Base-by-base conservation (phyloP, 331 rosid species). In the Acacia pycnantha region DNA sequence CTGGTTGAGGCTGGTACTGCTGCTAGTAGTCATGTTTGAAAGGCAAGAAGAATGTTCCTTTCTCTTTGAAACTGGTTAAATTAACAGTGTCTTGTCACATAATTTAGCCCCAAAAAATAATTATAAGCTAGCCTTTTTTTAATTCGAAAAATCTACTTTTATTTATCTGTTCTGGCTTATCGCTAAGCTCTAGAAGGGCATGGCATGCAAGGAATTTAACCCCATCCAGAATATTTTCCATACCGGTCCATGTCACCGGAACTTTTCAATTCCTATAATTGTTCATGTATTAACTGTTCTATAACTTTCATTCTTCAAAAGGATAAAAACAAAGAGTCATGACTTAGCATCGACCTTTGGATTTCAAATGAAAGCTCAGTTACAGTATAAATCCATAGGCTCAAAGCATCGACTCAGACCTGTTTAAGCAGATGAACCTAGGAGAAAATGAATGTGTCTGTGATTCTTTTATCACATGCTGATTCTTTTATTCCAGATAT, bases 1-100 rank as follows among this genome's bases (percentile, higher is more conserved):
- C 40, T 81, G 56, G 48, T 59, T 29, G 82, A 78, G 58, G 93
- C 91, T 29, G 87, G 87, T 31, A 92, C 88, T 76, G 93, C 88
- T 76, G 93, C 88, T 77, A 80, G 77, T 5, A 93, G 95, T 85
- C 90, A 88, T 54, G 91, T 87, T 76, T 91, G 77, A 82, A 70
- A 80, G 85, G 86, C 78, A 80, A 88, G 83, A 66, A 71, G 41
- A 43, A 19, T 4, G 67, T 70, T 78, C 8, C 26, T 53, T 54
- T 59, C 47, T 29, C 31, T 61, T 59, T n/a, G 62, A 22, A 44
- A 6, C 26, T 18, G 44, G 51, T 62, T 44, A 41, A 72, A 43
- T 77, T 73, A 24, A 54, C 56, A 71, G 31, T 65, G 81, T 80
- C 24, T 80, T 61, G 21, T 47, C 58, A 37, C 74, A 56, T 73